Base-by-base conservation (phyloP, 176 grass and related monocot species). In the Luzula sylvatica region DNA sequence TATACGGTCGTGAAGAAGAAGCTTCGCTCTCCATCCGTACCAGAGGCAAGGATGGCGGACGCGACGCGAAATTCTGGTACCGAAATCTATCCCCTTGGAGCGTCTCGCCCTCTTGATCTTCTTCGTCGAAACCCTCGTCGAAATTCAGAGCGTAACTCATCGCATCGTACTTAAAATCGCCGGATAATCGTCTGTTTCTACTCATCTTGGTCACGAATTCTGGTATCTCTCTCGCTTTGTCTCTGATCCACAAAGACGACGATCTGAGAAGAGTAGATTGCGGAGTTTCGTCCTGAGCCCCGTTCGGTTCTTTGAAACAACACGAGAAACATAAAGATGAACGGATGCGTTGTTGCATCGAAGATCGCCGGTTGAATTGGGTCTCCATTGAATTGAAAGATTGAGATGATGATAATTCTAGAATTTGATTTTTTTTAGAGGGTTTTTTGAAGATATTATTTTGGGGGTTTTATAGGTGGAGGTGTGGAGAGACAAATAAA, bases 141-240 rank as follows among this genome's bases (percentile, higher is more conserved):
- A 75, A 75, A 47, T 67, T 75, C 20, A 75, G 61, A 15, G 72
- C 25, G 50, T 75, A 75, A 55, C 72, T 75, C 50, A 75, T 46
- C 11, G 72, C 51, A 40, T 75, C 72, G 60, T 75, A 75, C 22
- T 27, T 45, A 52, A 66, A 75, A 48, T 75, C 68, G 25, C 68
- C 52, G 13, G 60, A 64, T 3, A 27, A 26, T 25, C 29, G 26
- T 19, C 60, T 24, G 28, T 49, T 64, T 27, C 60, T 13, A 13
- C 28, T 64, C 16, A 64, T 47, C 20, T 49, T 64, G 11, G 39
- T 47, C 60, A 64, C 43, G 23, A 64, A 19, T 49, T 3, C 60
- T 15, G 44, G 60, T 0, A 64, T 49, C 13, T 5, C 60, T 24
- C 24, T 64, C 16, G 60, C 60, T 42, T 29, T 49, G 60, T 64